Percentiles rank a stretch among this genome's conserved stretches.
phyloP scores from a whole-genome alignment of 148 eudicot genomes.

The Camellia japonica region DNA sequence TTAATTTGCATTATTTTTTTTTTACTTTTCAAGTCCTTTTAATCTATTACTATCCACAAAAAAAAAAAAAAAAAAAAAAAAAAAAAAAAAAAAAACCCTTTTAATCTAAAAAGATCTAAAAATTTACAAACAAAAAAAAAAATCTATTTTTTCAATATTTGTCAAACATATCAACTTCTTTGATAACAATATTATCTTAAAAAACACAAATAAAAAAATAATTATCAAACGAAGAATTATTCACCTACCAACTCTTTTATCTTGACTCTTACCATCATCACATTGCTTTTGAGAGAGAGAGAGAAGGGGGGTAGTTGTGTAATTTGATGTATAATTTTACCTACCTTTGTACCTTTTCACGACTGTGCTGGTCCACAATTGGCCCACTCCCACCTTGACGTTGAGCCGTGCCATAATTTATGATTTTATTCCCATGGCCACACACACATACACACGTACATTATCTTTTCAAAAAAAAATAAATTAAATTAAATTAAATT shows the following conservation, averaged over 20 bases:
- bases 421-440: slow-evolving; percentile 13
- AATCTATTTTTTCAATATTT: too few species aligned
- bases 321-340: slow-evolving; percentile 27
- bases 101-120: too few species aligned
- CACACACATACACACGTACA: slow-evolving; percentile 9
- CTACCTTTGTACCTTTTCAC: slow-evolving; percentile 22
- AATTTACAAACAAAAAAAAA: too few species aligned
- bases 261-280: not conserved
- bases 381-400: slow-evolving; percentile 13
- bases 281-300: slow-evolving; percentile 7
- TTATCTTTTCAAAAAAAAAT: not conserved
- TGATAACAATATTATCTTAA: too few species aligned
- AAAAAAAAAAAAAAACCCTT: too few species aligned
- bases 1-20: too few species aligned
- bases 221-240: too few species aligned
- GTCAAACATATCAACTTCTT: too few species aligned
- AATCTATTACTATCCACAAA: too few species aligned
- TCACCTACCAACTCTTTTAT: not conserved
- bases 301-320: slow-evolving; percentile 19
- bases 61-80: too few species aligned
- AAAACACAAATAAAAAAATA: too few species aligned
- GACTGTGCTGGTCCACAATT: slow-evolving; percentile 9
- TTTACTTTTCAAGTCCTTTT: too few species aligned
- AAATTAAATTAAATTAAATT: not conserved
- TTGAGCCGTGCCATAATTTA: slow-evolving; percentile 19